A percentile compares a stretch with the other conserved stretches of the same genome.
Conservation (phyloP, 1,139 yeast genomes). For the Casaregolazyma suthepensis region DNA sequence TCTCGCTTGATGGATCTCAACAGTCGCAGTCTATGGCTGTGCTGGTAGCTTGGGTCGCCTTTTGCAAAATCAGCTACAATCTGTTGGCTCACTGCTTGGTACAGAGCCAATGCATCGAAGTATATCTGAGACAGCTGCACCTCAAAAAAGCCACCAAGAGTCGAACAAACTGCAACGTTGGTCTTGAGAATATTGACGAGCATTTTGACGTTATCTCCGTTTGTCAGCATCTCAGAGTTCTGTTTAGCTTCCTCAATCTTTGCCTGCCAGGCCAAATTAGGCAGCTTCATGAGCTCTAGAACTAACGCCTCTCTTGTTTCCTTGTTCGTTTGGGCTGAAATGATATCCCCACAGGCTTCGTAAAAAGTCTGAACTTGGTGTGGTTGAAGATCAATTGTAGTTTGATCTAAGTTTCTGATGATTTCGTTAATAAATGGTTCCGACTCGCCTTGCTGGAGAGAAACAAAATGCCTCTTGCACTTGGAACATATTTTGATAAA, state of each 20-base stretch:
- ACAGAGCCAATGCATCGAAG: conserved; percentile 82
- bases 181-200: conserved; percentile 92
- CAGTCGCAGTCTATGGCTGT: conserved; percentile 92
- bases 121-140: conserved; percentile 84
- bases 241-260: conserved; percentile 83
- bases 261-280: conserved; percentile 91
- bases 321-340: conserved; percentile 70
- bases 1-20: conserved; percentile 95
- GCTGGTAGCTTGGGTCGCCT: conserved; percentile 41
- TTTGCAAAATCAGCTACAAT: conserved; percentile 33
- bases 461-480: conserved; percentile 93
- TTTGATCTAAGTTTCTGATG: conserved; percentile 70
- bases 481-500: conserved; percentile 91
- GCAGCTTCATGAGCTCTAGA: conserved; percentile 77
- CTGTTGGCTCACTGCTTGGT: conserved; percentile 86
- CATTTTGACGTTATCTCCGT: conserved; percentile 84
- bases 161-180: conserved; percentile 86
- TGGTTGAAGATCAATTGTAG: conserved; percentile 89
- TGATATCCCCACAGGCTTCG: conserved; percentile 94
- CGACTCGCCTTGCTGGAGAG: conserved; percentile 76
- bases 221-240: conserved; percentile 76
- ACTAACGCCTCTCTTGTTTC: conserved; percentile 67
- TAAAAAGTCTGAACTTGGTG: conserved; percentile 97
- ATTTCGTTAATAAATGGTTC: conserved; percentile 93
- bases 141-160: conserved; percentile 88